Percentiles rank a stretch among this genome's conserved stretches.
phyloP scores from a whole-genome alignment of 2,329 filamentous ascomycete genomes.

The Leptoxyphium fumago region DNA sequence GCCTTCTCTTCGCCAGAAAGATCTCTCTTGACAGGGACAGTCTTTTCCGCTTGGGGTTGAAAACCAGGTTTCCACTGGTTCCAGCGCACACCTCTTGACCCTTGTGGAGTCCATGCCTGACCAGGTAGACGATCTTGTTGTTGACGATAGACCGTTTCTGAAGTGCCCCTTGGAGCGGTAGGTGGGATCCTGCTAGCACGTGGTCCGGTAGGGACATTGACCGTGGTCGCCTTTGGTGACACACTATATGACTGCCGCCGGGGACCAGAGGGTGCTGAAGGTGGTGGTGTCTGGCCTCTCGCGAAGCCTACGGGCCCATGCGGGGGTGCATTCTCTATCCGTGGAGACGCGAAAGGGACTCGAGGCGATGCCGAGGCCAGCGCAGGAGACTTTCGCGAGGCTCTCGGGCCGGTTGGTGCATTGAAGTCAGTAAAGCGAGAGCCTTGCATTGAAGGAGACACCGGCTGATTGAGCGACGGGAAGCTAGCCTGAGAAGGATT shows the following conservation, averaged over 20 bases:
- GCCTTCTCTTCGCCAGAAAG: conserved; percentile 27
- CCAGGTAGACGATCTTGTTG: conserved; percentile 5
- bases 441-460: conserved; percentile 11
- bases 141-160: conserved; percentile 5
- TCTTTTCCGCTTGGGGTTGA: neutral
- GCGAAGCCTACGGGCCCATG: conserved; percentile 1
- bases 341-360: conserved; percentile 13
- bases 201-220: conserved; percentile 21
- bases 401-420: conserved; percentile 19
- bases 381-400: conserved; percentile 11
- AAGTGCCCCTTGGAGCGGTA: conserved; percentile 17
- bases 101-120: conserved; percentile 6
- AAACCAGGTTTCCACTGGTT: conserved; percentile 11
- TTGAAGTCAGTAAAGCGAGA: conserved; percentile 12
- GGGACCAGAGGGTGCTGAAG: conserved; percentile 18
- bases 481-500: conserved; percentile 7
- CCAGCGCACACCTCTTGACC: conserved; percentile 7
- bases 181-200: conserved; percentile 19
- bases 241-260: conserved; percentile 19
- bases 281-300: conserved; percentile 14
- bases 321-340: conserved; percentile 6
- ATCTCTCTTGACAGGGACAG: conserved; percentile 32
- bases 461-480: conserved; percentile 10
- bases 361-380: conserved; percentile 13
- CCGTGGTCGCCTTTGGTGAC: conserved; percentile 18